Evolutionary conservation across 768 basidiomycete genomes (phyloP), one percentile per base, ranked within the genome.

Genomic region (Podaxis sp.): DNA sequence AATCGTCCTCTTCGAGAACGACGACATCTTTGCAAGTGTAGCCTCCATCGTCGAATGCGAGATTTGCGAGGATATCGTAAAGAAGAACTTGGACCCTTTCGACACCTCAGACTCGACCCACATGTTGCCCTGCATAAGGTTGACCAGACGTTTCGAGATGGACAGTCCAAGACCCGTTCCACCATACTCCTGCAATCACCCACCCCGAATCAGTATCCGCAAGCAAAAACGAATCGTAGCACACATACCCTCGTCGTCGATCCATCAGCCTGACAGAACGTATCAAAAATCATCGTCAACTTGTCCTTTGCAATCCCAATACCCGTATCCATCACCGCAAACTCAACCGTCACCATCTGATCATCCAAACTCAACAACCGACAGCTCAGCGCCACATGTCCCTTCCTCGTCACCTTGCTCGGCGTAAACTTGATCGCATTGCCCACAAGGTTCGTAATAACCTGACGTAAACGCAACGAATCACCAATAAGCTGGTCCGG

Each of bases 281-380:
- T 99, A 72, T 99, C 97, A 76, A 99, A 99, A 73, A 99, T 99
- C 70, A 99, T 81, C 71, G 96, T 96, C 67, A 99, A 79, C 80
- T 99, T 99, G 75, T 99, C 97, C 73, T 95, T 95, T 61, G 96
- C 95, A 73, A 99, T 99, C 57, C 97, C 97, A 69, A 99, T 99
- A 61, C 97, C 97, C 1, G 96, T 98, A 72, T 99, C 97, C 57
- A 91, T 90, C 22, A 99, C 96, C 71, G 96, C 97, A 81, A 99
- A 97, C 76, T 98, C 95, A 22, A 99, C 80, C 28, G 93, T 95
- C 26, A 95, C 93, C 63, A 85, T 89, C 71, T 88, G 84, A 65
- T 93, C 90, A 64, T 95, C 93, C 65, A 89, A 74, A 4, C 88
- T 87, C 49, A 94, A 77, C 63, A 95, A 77, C 24, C 95, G 80